Conservation (phyloP, 192 early-diverging fungal genomes). For the Podila horticola region DNA sequence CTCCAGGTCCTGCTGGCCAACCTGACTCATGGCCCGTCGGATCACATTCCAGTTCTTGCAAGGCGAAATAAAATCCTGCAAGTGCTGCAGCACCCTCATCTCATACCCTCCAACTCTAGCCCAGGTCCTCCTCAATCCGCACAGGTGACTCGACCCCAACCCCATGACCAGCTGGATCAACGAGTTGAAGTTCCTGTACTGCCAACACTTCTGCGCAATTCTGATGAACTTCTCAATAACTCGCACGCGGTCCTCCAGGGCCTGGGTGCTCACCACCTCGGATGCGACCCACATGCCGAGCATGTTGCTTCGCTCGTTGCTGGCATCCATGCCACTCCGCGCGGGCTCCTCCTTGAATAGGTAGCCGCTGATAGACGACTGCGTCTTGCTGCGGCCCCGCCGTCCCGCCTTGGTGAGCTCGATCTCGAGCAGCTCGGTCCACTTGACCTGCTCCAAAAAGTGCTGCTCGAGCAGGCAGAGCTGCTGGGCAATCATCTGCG, state of each 20-base stretch:
- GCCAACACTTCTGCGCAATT: conserved; percentile 69
- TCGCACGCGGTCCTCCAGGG: conserved; percentile 57
- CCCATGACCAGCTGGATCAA: conserved; percentile 67
- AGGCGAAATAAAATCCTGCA: conserved; percentile 64
- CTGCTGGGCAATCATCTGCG: conserved; percentile 63
- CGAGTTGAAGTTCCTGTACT: conserved; percentile 67
- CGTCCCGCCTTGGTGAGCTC: conserved; percentile 51
- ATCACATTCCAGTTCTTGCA: conserved; percentile 66
- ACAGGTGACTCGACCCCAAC: conserved; percentile 62
- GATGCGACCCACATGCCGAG: conserved; percentile 68
- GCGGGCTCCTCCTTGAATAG: conserved; percentile 12
- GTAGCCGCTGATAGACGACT: conserved; percentile 35
- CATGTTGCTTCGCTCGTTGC: conserved; percentile 44
- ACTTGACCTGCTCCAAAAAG: conserved; percentile 59
- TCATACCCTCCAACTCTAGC: conserved; percentile 52
- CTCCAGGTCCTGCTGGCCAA: conserved; percentile 29
- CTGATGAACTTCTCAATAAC: conserved; percentile 73
- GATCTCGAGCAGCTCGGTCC: conserved; percentile 64
- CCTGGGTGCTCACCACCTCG: conserved; percentile 58
- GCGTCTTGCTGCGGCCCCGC: conserved; percentile 6
- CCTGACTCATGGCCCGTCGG: conserved; percentile 61
- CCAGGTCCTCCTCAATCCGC: conserved; percentile 66
- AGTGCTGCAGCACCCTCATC: conserved; percentile 56
- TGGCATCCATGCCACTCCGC: conserved; percentile 35
- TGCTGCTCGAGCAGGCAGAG: conserved; percentile 63